Conservation (phyloP, 148 eudicot species). For the Rhododendron vialii region DNA sequence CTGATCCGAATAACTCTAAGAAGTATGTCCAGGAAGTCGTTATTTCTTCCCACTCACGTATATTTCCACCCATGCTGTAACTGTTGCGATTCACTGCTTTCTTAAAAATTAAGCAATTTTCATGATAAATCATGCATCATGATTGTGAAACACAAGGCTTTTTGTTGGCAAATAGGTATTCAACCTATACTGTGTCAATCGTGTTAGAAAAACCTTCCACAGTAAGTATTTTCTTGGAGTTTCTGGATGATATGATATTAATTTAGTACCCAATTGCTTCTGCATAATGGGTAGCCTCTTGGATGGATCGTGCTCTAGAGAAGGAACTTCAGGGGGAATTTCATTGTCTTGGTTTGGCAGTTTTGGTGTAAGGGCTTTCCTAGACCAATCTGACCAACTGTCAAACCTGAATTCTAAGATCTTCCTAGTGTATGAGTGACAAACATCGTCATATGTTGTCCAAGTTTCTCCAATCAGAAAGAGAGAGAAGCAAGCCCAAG, state of each 20-base stretch:
- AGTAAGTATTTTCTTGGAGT: not conserved
- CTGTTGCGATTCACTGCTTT: not conserved
- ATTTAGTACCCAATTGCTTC: not conserved
- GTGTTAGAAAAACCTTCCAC: not conserved
- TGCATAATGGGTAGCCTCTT: not conserved
- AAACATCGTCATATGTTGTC: not conserved
- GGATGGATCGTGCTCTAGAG: not conserved
- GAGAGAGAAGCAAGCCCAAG: not conserved
- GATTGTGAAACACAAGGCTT: not conserved
- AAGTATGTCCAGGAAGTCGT: constrained; percentile 43
- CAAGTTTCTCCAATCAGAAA: not conserved
- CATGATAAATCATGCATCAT: not conserved
- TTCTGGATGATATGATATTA: not conserved
- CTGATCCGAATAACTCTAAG: constrained; percentile 43
- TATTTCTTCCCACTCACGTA: constrained; percentile 38
- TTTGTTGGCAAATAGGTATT: not conserved
- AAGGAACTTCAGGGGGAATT: not conserved
- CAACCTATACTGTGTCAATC: not conserved
- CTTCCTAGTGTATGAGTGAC: not conserved
- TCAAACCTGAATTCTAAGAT: not conserved
- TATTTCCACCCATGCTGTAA: constrained; percentile 25
- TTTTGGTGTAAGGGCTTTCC: not conserved
- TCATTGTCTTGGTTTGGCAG: not conserved
- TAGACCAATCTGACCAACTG: not conserved
- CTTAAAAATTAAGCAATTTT: not conserved